Conservation (phyloP, 2,329 filamentous ascomycete species). For the Scopulariopsis brevicaulis region DNA sequence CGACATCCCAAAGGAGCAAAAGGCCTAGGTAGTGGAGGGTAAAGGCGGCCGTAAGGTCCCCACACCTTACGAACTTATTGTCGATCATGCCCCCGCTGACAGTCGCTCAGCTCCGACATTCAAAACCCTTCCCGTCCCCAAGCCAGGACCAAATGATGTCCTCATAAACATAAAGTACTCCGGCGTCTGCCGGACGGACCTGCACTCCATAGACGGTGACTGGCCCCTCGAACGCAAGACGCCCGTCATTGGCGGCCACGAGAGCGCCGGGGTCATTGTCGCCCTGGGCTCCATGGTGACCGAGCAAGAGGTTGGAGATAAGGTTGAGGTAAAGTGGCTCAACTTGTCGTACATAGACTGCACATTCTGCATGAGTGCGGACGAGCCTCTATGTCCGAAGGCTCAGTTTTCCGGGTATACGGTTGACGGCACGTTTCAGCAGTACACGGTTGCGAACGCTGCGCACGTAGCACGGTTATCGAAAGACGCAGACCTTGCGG, state of each 20-base stretch:
- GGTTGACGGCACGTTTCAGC: constrained; percentile 86
- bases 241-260: constrained; percentile 73
- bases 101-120: constrained; percentile 43
- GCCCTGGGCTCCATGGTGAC: constrained; percentile 67
- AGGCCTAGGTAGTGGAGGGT: constrained; percentile 84
- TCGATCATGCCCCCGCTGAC: neutral
- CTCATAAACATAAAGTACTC: constrained; percentile 85
- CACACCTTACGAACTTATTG: neutral
- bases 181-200: constrained; percentile 83
- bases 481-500: constrained; percentile 64
- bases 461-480: constrained; percentile 74
- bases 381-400: constrained; percentile 74
- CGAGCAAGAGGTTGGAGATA: constrained; percentile 71
- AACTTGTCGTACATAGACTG: constrained; percentile 79
- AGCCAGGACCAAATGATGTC: constrained; percentile 80
- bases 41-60: constrained; percentile 51
- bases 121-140: constrained; percentile 71
- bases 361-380: constrained; percentile 67
- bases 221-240: constrained; percentile 76
- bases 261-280: constrained; percentile 74
- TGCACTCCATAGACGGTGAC: constrained; percentile 71
- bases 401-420: constrained; percentile 79
- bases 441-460: constrained; percentile 82
- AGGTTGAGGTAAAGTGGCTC: constrained; percentile 87
- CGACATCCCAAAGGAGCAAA: constrained; percentile 70